Evolutionary conservation across 352 stramenopile genomes (phyloP), one percentile per base, ranked within the genome.

Genomic region (Blastocystis sp.): DNA sequence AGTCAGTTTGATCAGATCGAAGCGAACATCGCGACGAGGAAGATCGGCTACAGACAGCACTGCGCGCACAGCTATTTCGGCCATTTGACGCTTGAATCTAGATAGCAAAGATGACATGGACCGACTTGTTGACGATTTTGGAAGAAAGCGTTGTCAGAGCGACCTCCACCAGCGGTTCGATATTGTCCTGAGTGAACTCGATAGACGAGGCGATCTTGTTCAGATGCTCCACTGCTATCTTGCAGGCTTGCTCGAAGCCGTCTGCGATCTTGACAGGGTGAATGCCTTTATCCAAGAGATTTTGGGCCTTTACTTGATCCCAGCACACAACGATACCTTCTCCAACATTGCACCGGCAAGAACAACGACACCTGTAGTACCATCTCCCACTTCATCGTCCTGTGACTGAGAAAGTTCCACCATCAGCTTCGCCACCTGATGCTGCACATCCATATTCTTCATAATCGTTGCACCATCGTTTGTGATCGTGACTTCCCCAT

Each of bases 381-480:
- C 97, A 91, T 99, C 97, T 50, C 97, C 97, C 90, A 99, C 99
- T 94, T 99, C 97, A 88, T 99, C 96, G 93, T 99, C 97, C 93
- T 99, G 97, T 47, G 95, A 98, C 91, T 97, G 94, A 45, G 95
- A 98, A 20, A 99, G 93, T 93, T 99, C 97, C 63, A 99, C 97
- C 75, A 99, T 94, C 90, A 99, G 92, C 90, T 98, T 96, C 20
- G 97, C 97, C 39, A 99, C 96, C 87, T 97, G 95, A 92, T 99
- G 96, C 92, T 99, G 94, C 30, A 99, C 97, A 64, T 99, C 94
- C 97, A 99, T 98, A 91, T 98, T 96, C 90, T 98, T 93, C 68
- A 99, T 93, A 91, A 99, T 99, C 50, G 98, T 99, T 54, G 98
- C 98, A 69, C 98, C 98, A 91, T 99, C 98, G 92, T 99, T 99